Percentiles rank a stretch among this genome's conserved stretches.
phyloP scores from a whole-genome alignment of 371 early-diverging fungal species.

The Mortierella sp. region DNA sequence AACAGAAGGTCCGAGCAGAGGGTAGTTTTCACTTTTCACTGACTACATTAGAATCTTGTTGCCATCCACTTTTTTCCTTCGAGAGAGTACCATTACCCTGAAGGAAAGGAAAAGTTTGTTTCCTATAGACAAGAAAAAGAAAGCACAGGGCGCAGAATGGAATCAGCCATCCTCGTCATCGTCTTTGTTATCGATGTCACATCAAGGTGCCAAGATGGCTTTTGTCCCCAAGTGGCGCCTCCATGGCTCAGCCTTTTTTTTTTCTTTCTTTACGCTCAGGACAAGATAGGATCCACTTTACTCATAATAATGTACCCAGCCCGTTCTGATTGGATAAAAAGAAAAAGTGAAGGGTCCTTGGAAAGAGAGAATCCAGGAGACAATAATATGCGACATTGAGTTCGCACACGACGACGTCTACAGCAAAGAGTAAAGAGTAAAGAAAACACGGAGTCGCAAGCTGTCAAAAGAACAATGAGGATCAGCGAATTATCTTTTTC shows the following conservation, averaged over 20 bases:
- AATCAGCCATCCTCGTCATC: background rate
- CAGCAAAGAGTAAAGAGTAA: background rate
- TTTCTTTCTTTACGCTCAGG: constrained; percentile 12
- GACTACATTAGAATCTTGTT: constrained; percentile 5
- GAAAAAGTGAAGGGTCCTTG: background rate
- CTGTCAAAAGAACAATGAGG: too few relatives aligned
- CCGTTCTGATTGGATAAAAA: background rate
- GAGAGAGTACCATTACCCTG: background rate
- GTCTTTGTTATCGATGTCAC: background rate
- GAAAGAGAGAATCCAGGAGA: background rate
- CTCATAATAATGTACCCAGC: background rate
- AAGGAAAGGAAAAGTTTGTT: background rate
- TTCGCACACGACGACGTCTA: too few relatives aligned
- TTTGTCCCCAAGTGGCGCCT: background rate
- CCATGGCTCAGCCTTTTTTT: background rate
- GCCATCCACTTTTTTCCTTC: background rate
- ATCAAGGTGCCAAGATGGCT: background rate
- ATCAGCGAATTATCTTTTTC: background rate
- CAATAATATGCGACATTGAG: background rate
- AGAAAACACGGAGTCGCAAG: background rate
- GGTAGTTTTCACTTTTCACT: constrained; percentile 1
- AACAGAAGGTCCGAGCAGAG: background rate
- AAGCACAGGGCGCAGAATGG: background rate
- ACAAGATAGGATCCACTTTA: constrained; percentile 17
- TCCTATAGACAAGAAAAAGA: too few relatives aligned